phyloP scores from a whole-genome alignment of 148 eudicot species.

The Rhododendron vialii region DNA sequence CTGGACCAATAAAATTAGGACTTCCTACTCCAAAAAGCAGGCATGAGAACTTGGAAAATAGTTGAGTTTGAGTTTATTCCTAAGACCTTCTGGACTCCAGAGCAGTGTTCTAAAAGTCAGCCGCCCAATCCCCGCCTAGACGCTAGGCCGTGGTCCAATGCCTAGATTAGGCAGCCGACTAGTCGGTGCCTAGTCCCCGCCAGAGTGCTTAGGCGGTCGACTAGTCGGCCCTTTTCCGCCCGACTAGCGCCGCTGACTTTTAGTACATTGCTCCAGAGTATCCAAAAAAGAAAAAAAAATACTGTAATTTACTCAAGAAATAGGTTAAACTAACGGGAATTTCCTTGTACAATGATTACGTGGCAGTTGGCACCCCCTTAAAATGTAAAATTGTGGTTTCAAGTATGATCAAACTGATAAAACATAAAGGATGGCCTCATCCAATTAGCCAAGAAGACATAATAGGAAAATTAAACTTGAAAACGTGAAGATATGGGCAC shows the following conservation, averaged over 20 bases:
- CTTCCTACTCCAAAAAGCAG: background rate
- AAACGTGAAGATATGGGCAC: background rate
- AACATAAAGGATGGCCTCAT: background rate
- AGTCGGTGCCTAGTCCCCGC: too few species aligned
- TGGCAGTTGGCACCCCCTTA: background rate
- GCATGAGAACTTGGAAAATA: background rate
- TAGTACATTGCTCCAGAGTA: background rate
- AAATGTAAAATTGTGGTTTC: background rate
- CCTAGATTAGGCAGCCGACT: too few species aligned
- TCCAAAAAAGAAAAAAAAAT: background rate
- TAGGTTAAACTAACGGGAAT: background rate
- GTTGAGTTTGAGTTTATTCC: background rate
- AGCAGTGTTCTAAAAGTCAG: too few species aligned
- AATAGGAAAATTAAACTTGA: background rate
- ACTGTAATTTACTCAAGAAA: background rate
- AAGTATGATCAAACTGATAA: background rate
- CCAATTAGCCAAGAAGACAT: background rate
- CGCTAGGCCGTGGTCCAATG: too few species aligned
- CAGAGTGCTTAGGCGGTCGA: too few species aligned
- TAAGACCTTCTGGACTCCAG: background rate
- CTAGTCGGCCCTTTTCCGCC: too few species aligned
- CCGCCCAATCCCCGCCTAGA: too few species aligned
- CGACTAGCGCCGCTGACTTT: too few species aligned
- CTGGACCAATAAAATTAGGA: background rate
- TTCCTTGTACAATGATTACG: background rate